These are phyloP conservation scores for Eimeria praecox DNA, from an alignment of 169 alveolate species.

Conservation along the genomic window DNA sequence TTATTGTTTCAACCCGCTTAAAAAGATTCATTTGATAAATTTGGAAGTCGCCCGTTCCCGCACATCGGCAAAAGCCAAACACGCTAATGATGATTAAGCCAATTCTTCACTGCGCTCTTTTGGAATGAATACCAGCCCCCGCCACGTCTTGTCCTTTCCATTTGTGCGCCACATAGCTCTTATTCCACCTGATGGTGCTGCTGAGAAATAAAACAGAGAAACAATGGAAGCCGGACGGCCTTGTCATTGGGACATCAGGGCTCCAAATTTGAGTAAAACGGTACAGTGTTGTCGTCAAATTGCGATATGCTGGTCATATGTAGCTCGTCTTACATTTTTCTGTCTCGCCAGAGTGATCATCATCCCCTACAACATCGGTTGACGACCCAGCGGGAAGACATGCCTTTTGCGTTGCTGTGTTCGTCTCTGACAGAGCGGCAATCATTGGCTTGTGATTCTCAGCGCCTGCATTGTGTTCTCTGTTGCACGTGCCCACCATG, in stretches of 20 bases:
- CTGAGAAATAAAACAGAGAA: not conserved
- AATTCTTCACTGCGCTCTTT: not conserved
- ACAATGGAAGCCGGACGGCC: not conserved
- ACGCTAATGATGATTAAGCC: not conserved
- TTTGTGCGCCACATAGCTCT: conserved; percentile 46
- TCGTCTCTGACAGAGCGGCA: not conserved
- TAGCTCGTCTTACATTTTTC: not conserved
- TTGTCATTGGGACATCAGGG: not conserved
- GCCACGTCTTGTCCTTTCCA: not conserved
- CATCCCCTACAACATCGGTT: not conserved
- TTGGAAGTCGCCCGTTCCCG: not conserved
- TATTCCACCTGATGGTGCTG: not conserved
- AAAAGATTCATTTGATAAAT: not conserved
- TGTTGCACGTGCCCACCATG: not conserved
- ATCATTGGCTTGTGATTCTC: not conserved
- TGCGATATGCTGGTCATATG: not conserved
- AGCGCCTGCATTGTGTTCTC: not conserved
- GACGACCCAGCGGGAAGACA: not conserved
- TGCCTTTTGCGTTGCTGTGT: not conserved
- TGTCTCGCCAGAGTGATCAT: not conserved
- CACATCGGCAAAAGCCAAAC: not conserved
- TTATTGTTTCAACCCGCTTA: not conserved
- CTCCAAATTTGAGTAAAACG: not conserved
- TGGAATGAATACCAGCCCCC: conserved; percentile 42
- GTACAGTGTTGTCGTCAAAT: not conserved